Base-by-base conservation (phyloP, 305 asterid genomes). In the Ilex paraguariensis region DNA sequence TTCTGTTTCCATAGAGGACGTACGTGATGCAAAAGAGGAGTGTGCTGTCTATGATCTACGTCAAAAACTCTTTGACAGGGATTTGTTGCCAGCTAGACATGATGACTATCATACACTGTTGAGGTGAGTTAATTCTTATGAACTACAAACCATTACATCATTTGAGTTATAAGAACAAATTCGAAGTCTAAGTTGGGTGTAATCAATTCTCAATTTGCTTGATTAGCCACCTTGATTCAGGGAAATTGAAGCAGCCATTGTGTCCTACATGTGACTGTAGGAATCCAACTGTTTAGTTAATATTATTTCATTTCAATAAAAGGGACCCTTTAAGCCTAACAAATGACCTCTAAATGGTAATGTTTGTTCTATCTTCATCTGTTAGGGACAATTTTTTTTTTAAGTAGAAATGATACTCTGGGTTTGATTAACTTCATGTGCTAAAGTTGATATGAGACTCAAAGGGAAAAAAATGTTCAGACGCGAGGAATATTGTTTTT, bases 51-150 rank as follows among this genome's bases (percentile, higher is more conserved):
- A 70, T 57, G 96, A 87, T 66, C 77, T 93, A 60, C 94, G 96
- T 66, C 89, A 87, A 76, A 84, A 74, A 67, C 97, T 93, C 62
- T 61, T 80, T 56, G 87, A 78, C 60, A 74, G 62, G 64, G 82
- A 86, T 75, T 79, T 84, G 79, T 67, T 93, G 87, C 99, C 99
- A 49, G 70, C 73, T 70, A 76, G 75, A 69, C 95, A 80, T 66
- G 99, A 93, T 77, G 97, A 93, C 73, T 93, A 93, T 79, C 95
- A 93, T 70, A 84, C 85, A 46, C 70, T 93, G 76, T 67, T 87
- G 80, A 90, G 99, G 99, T 85, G 72, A 59, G 71, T 68, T 58
- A 13, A 44, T 17, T 61, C 46, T 28, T 49, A 21, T 49, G 14
- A 49, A n/a, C 13, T 36, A 8, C 3, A 8, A 36, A 36, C 42